Base-by-base conservation (phyloP, 345 rosid species). In the Erodium maritimum region DNA sequence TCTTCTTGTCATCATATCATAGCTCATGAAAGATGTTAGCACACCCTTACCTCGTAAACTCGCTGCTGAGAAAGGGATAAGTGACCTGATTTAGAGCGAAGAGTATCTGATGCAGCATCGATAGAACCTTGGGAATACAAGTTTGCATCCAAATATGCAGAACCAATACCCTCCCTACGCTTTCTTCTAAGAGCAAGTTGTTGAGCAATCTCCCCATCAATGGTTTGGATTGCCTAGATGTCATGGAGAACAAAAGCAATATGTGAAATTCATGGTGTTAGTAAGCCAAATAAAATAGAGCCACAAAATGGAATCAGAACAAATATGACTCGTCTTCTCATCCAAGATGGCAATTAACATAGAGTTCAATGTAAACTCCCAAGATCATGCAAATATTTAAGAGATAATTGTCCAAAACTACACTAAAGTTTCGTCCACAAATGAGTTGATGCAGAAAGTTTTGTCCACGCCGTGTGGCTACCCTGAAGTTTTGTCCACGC, bases 51-150 rank as follows among this genome's bases (percentile, higher is more conserved):
- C 97, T 93, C 97, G 57, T 93, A 93, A 72, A 93, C 99, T 62
- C 99, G 80, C 79, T 89, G 95, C 63, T 89, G 96, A 70, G 97
- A 80, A 46, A 74, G 54, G 20, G 99, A 80, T 66, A 89, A 73
- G 50, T 93, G 95, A 57, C 99, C 97, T 21, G 99, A 94, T 65
- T 87, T 89, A 17, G 95, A 97, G 46, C 96, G 90, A 23, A 93
- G 90, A 34, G 99, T 82, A 69, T 93, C 97, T 1, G 99, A 94
- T 18, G 89, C 73, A 52, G 75, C 68, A 72, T 84, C 89, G 69
- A 79, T 74, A 45, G 97, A 85, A 66, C 88, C 80, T 67, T 85
- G 99, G 13, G 79, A 64, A 60, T 79, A 81, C 63, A 85, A 80
- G 70, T 64, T 82, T 55, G 90, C 79, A 72, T 93, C 99, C 66